Conservation (phyloP, 2,329 filamentous ascomycete species). For the Cercospora brassicicola region DNA sequence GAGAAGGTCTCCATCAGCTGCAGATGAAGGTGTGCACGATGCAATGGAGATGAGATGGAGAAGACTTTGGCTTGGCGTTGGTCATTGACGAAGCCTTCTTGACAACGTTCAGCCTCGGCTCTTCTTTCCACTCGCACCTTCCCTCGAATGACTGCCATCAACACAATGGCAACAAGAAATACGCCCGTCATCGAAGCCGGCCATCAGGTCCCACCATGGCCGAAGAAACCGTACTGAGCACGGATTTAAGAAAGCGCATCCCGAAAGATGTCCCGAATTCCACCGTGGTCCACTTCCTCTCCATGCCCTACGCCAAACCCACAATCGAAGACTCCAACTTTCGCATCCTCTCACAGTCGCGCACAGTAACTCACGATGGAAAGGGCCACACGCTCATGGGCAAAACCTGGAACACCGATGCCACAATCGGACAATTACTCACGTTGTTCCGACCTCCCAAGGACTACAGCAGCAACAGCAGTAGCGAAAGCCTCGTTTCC, state of each 20-base stretch:
- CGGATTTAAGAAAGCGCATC: background rate
- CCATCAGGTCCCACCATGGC: background rate
- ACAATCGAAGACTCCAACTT: slow-evolving; percentile 22
- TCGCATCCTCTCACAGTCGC: slow-evolving; percentile 21
- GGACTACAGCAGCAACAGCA: background rate
- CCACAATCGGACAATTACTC: slow-evolving; percentile 24
- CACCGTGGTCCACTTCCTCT: slow-evolving; percentile 26
- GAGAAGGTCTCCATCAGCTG: background rate
- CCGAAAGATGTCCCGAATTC: slow-evolving; percentile 14
- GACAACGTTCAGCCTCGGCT: background rate
- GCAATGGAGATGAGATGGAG: background rate
- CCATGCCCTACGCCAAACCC: slow-evolving; percentile 16
- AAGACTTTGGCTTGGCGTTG: background rate
- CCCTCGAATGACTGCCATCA: background rate
- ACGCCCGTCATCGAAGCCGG: background rate
- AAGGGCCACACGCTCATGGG: slow-evolving; percentile 28
- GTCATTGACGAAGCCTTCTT: background rate
- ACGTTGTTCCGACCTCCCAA: slow-evolving; percentile 17
- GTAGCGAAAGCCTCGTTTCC: slow-evolving; percentile 6
- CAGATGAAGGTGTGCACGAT: background rate
- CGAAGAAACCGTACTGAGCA: background rate
- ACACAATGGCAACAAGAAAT: background rate
- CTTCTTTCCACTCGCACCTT: background rate
- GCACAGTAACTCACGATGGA: slow-evolving; percentile 23
- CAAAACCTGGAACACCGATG: slow-evolving; percentile 28